Percentiles rank a stretch among this genome's conserved stretches.
Evolutionary conservation across 176 grass and related monocot species (phyloP).

Genomic region (Puccinellia tenuiflora): DNA sequence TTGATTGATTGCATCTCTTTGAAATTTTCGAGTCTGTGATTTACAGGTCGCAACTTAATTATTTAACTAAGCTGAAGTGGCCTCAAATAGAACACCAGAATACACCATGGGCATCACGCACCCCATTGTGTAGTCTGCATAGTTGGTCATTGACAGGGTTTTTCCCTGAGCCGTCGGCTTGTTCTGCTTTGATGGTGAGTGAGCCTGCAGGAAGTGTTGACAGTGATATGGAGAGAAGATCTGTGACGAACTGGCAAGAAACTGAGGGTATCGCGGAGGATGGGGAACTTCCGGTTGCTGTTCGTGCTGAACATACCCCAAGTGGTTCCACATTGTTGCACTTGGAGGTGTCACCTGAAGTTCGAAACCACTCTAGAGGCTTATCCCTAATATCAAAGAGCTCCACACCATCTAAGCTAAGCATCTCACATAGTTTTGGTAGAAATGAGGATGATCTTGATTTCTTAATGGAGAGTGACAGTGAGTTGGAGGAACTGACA

Average conservation of each 20-base stretch:
- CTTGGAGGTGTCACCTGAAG: constrained; percentile 37
- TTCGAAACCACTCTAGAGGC: constrained; percentile 70
- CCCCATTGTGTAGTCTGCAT: constrained; percentile 65
- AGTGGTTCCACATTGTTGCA: constrained; percentile 24
- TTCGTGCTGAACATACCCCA: constrained; percentile 26
- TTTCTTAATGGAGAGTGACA: constrained; percentile 73
- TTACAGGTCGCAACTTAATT: constrained; percentile 94
- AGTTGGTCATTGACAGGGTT: constrained; percentile 63
- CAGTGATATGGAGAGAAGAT: constrained; percentile 61
- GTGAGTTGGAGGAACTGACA: constrained; percentile 56
- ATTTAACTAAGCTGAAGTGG: constrained; percentile 92
- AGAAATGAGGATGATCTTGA: constrained; percentile 74
- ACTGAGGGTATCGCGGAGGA: constrained; percentile 78
- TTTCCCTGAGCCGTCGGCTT: constrained; percentile 41
- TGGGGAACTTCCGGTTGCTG: constrained; percentile 60
- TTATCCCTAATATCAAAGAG: constrained; percentile 87
- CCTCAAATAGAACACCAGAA: constrained; percentile 66
- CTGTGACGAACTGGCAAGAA: constrained; percentile 75
- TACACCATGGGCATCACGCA: constrained; percentile 74
- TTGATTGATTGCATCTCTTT: constrained; percentile 31
- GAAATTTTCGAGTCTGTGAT: constrained; percentile 59
- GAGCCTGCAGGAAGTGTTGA: constrained; percentile 57
- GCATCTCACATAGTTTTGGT: constrained; percentile 39
- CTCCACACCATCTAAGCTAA: constrained; percentile 58
- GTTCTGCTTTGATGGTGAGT: constrained; percentile 32